Evolutionary conservation across 805 yeast species (phyloP).

Genomic region (Cyberlindnera bimundalis): DNA sequence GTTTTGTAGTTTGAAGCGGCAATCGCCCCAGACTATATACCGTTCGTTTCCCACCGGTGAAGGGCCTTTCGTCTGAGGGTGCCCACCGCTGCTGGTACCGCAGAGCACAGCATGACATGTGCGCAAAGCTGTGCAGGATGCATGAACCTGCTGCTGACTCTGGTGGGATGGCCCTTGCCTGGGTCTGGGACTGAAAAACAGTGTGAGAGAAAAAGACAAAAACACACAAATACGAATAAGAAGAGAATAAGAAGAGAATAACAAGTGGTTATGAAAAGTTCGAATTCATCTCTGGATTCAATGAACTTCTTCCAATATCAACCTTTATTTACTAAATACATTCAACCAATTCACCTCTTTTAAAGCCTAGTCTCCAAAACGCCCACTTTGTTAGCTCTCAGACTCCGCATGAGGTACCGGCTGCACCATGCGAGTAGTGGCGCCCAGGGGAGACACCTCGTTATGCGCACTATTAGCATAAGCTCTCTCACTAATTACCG

Average conservation of each 20-base stretch:
- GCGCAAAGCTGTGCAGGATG: not conserved
- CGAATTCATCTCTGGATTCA: too few relatives aligned
- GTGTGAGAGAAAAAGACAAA: too few relatives aligned
- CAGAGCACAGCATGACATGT: conserved; percentile 2
- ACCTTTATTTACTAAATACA: too few relatives aligned
- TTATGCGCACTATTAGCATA: not conserved
- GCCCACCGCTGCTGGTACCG: conserved; percentile 3
- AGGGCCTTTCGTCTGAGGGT: conserved; percentile 3
- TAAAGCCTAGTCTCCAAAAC: too few relatives aligned
- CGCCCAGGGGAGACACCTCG: not conserved
- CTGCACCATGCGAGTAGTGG: not conserved
- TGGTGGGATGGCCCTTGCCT: not conserved
- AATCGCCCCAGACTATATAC: conserved; percentile 4
- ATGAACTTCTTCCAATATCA: too few relatives aligned
- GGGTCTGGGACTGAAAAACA: not conserved
- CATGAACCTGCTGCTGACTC: conserved; percentile 1
- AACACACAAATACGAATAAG: too few relatives aligned
- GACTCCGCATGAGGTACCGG: conserved; percentile 1
- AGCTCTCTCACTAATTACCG: not conserved
- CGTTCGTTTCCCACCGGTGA: conserved; percentile 1
- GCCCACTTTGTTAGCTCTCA: too few relatives aligned
- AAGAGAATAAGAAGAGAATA: too few relatives aligned
- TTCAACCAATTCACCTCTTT: too few relatives aligned
- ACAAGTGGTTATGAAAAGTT: too few relatives aligned
- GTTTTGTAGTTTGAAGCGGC: not conserved